Evolutionary conservation across 768 basidiomycete genomes (phyloP).

Genomic region (Xerocomellus chrysenteron): DNA sequence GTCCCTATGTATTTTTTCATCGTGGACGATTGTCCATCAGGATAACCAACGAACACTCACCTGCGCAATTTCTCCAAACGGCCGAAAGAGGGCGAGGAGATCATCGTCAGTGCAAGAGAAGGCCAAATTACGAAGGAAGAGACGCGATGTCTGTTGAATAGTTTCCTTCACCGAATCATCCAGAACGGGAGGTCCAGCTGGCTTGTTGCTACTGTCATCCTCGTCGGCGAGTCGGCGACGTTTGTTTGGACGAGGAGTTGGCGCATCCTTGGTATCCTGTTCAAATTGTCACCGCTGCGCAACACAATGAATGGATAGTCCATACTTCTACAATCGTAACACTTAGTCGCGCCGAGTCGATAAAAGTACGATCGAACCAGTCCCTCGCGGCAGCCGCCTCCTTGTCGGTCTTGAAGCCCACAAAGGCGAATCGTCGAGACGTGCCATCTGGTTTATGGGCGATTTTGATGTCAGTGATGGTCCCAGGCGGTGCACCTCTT

Average conservation of each 20-base stretch:
- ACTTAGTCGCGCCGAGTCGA: constrained; percentile 74
- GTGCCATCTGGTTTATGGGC: constrained; percentile 75
- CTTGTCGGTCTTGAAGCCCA: constrained; percentile 80
- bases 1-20: constrained; percentile 49
- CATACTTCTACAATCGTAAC: constrained; percentile 76
- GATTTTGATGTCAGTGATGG: constrained; percentile 85
- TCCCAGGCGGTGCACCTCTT: constrained; percentile 57
- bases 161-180: constrained; percentile 42
- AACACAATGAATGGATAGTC: neutral
- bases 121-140: constrained; percentile 95
- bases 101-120: constrained; percentile 80
- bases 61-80: constrained; percentile 75
- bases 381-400: constrained; percentile 74
- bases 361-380: constrained; percentile 84
- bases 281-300: constrained; percentile 1
- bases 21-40: constrained; percentile 16
- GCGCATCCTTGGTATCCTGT: constrained; percentile 69
- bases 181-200: constrained; percentile 1
- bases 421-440: constrained; percentile 86
- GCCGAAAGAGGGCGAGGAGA: constrained; percentile 58
- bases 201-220: constrained; percentile 24
- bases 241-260: constrained; percentile 67
- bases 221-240: constrained; percentile 62
- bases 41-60: constrained; percentile 41
- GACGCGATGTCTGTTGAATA: constrained; percentile 70